phyloP scores from a whole-genome alignment of 805 yeast genomes.

The Myxozyma geophila region DNA sequence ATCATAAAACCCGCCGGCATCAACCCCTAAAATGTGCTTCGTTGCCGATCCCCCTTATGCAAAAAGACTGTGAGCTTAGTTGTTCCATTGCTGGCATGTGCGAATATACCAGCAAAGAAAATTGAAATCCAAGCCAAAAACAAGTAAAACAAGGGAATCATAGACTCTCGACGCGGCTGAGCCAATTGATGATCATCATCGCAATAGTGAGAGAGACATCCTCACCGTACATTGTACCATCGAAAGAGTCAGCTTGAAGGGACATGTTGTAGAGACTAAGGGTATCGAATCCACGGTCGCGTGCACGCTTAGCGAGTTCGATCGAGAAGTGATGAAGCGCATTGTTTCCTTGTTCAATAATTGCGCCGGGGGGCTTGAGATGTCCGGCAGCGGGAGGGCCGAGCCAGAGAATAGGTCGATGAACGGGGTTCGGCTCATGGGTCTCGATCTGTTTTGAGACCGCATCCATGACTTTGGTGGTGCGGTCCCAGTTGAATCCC shows the following conservation, averaged over 20 bases:
- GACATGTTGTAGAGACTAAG: conserved; percentile 32
- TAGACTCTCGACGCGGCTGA: conserved; percentile 31
- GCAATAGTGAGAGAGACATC: conserved; percentile 32
- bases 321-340: conserved; percentile 31
- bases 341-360: conserved; percentile 37
- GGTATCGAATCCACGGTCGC: conserved; percentile 30
- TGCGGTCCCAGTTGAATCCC: conserved; percentile 36
- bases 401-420: conserved; percentile 36
- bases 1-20: no score
- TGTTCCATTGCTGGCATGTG: no score
- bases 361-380: conserved; percentile 36
- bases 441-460: conserved; percentile 26
- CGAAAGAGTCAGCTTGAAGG: conserved; percentile 34
- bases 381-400: conserved; percentile 38
- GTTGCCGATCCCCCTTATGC: no score
- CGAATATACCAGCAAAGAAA: not conserved
- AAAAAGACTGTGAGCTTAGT: no score
- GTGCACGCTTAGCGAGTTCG: conserved; percentile 34
- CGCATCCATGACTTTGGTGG: conserved; percentile 35
- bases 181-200: conserved; percentile 37
- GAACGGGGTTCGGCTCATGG: conserved; percentile 36
- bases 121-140: not conserved
- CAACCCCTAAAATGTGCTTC: no score
- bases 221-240: conserved; percentile 35
- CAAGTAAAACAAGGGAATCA: not conserved